Percentiles rank a stretch among this genome's conserved stretches.
These are phyloP conservation scores for Salicornia ramosissima DNA, from an alignment of 148 eudicot genomes.

Conservation along the genomic window DNA sequence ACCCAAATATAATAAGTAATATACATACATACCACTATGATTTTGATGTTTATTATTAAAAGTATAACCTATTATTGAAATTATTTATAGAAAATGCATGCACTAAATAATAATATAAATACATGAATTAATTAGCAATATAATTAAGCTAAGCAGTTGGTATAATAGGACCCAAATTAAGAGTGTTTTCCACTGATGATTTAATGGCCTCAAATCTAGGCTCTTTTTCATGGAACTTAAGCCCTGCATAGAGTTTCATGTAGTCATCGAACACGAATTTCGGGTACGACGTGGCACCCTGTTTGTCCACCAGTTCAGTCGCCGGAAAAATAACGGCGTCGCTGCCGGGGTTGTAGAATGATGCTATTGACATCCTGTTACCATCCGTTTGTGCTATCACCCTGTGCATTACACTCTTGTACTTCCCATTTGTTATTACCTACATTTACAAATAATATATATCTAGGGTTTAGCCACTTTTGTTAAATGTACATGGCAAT, in stretches of 20 bases:
- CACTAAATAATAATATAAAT: not conserved
- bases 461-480: too few relatives aligned
- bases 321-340: conserved; percentile 90
- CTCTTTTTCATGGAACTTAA: conserved; percentile 91
- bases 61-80: conserved; percentile 2
- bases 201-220: conserved; percentile 88
- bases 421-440: conserved; percentile 90
- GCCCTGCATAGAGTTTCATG: conserved; percentile 76
- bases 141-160: conserved; percentile 56
- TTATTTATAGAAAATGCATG: not conserved
- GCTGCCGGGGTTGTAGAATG: conserved; percentile 97
- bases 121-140: not conserved
- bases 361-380: conserved; percentile 82
- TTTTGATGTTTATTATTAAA: not conserved
- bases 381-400: conserved; percentile 80
- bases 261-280: conserved; percentile 90
- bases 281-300: conserved; percentile 43
- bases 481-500: not conserved
- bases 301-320: conserved; percentile 52
- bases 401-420: conserved; percentile 91
- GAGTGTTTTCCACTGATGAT: conserved; percentile 37
- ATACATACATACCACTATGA: not conserved
- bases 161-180: conserved; percentile 48
- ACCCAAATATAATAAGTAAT: too few relatives aligned
- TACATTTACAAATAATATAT: too few relatives aligned